Conservation (phyloP, 192 early-diverging fungal genomes). For the Umbelopsis sp. region DNA sequence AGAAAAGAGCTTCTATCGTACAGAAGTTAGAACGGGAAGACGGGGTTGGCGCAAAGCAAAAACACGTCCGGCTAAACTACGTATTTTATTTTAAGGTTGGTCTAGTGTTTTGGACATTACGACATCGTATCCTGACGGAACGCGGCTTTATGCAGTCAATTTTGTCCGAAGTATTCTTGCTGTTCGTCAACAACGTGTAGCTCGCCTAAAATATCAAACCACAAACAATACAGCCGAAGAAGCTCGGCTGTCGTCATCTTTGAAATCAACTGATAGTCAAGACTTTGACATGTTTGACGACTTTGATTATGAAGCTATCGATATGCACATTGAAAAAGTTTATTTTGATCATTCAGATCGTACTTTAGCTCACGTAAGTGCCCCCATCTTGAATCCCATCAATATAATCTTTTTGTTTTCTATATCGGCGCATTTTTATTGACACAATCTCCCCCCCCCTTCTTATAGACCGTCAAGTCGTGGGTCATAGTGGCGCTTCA, state of each 20-base stretch:
- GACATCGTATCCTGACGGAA: not conserved
- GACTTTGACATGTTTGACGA: slow-evolving; percentile 15
- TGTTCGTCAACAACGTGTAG: not conserved
- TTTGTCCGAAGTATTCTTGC: slow-evolving; percentile 9
- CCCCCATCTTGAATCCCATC: no score
- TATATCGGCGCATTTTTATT: no score
- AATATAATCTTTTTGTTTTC: no score
- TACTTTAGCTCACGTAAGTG: not conserved
- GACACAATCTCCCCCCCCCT: no score
- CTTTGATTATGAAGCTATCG: slow-evolving; percentile 9
- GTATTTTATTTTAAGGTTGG: not conserved
- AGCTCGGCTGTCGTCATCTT: not conserved
- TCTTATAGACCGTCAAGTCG: not conserved
- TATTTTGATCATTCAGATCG: not conserved
- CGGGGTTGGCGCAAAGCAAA: not conserved
- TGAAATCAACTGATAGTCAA: not conserved
- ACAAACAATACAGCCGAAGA: not conserved
- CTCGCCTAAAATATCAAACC: not conserved
- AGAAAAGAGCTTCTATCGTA: not conserved
- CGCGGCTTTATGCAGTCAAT: slow-evolving; percentile 1
- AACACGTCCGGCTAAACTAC: not conserved
- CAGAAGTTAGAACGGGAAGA: no score
- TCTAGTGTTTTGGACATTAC: not conserved
- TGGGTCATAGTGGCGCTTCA: not conserved
- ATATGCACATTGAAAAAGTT: slow-evolving; percentile 16